These are phyloP conservation scores for Aspergillus pseudotamarii DNA, from an alignment of 2,329 filamentous ascomycete genomes.

Conservation along the genomic window DNA sequence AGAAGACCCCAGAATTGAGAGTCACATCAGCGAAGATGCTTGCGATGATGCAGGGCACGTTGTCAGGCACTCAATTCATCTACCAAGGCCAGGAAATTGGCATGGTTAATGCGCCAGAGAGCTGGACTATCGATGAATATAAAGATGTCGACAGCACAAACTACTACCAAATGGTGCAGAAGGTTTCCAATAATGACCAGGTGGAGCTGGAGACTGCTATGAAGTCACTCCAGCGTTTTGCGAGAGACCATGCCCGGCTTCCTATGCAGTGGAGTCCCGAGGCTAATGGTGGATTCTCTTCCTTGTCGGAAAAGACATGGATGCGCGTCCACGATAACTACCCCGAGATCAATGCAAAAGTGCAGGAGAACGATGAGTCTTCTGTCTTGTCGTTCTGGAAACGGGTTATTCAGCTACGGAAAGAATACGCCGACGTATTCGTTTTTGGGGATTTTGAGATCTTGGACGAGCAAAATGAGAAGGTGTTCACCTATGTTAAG, in stretches of 20 bases:
- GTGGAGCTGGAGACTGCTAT: slow-evolving; percentile 50
- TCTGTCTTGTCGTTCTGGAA: slow-evolving; percentile 65
- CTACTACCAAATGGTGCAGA: slow-evolving; percentile 54
- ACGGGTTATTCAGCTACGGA: slow-evolving; percentile 59
- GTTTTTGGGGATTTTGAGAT: slow-evolving; percentile 67
- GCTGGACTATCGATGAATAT: slow-evolving; percentile 66
- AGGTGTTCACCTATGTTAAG: slow-evolving; percentile 51
- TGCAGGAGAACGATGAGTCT: slow-evolving; percentile 49
- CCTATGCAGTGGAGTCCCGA: slow-evolving; percentile 71
- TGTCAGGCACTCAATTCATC: slow-evolving; percentile 65
- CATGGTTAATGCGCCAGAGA: slow-evolving; percentile 63
- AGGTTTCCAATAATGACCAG: slow-evolving; percentile 38
- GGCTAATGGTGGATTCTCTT: slow-evolving; percentile 66
- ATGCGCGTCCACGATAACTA: slow-evolving; percentile 66
- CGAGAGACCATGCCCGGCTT: slow-evolving; percentile 68
- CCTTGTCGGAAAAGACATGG: slow-evolving; percentile 60
- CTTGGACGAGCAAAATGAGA: slow-evolving; percentile 54
- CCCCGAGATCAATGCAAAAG: slow-evolving; percentile 48
- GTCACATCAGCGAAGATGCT: slow-evolving; percentile 60
- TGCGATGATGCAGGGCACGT: slow-evolving; percentile 57
- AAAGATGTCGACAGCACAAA: slow-evolving; percentile 66
- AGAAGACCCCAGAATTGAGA: slow-evolving; percentile 55
- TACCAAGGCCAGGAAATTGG: slow-evolving; percentile 71
- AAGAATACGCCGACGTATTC: slow-evolving; percentile 62
- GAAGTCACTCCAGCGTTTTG: slow-evolving; percentile 60